Conservation (phyloP, 768 basidiomycete genomes). For the Trametes punicea region DNA sequence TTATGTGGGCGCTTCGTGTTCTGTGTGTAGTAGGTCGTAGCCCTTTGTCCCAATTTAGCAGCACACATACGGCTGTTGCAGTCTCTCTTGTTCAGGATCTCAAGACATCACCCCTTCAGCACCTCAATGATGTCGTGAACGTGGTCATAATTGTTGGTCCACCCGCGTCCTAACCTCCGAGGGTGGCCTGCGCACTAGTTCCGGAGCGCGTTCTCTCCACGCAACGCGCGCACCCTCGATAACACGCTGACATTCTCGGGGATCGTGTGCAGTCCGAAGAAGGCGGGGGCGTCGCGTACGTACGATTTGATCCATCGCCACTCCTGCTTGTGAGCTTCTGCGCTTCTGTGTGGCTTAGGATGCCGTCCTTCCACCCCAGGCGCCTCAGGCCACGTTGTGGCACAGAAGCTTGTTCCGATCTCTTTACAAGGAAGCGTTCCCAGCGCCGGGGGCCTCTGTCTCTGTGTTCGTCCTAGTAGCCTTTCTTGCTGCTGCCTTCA, state of each 20-base stretch:
- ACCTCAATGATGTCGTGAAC: not conserved
- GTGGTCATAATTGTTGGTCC: not conserved
- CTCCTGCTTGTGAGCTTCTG: not conserved
- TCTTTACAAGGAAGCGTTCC: not conserved
- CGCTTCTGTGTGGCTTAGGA: not conserved
- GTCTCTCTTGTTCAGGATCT: not conserved
- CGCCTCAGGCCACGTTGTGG: conserved; percentile 14
- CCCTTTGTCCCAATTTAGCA: conserved; percentile 1
- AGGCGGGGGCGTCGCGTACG: conserved; percentile 13
- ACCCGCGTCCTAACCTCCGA: not conserved
- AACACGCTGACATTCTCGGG: not conserved
- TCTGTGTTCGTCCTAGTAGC: not conserved
- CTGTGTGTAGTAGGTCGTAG: not conserved
- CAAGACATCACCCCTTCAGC: not conserved
- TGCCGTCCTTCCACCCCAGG: conserved; percentile 4
- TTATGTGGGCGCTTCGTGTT: conserved; percentile 1
- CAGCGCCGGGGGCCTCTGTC: not conserved
- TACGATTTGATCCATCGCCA: conserved; percentile 2
- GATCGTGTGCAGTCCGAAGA: not conserved
- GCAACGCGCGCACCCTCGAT: conserved; percentile 1
- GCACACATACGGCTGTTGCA: not conserved
- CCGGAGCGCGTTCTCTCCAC: no score
- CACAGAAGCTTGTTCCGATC: conserved; percentile 2
- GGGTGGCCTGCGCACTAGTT: not conserved
- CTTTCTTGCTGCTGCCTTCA: not conserved